These are phyloP conservation scores for Nyssa sinensis DNA, from an alignment of 148 eudicot species.

Conservation along the genomic window DNA sequence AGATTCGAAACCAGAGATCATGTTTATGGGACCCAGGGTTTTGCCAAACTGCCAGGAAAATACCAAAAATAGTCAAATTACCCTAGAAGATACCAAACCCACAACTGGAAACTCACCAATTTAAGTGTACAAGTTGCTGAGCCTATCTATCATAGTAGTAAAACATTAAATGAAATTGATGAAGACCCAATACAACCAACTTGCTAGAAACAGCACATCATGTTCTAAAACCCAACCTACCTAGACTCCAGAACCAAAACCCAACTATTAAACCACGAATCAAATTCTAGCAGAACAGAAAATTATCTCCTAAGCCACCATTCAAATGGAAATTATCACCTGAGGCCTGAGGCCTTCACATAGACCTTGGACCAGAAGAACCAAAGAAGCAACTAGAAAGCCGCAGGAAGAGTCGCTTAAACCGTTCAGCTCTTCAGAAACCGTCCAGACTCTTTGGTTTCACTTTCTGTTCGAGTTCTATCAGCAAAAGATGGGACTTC, in stretches of 20 bases:
- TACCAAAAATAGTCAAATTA: conserved; percentile 13
- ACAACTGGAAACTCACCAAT: not conserved
- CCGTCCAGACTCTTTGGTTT: not conserved
- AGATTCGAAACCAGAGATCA: not conserved
- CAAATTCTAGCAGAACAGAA: not conserved
- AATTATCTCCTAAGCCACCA: not conserved
- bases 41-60: too few species aligned
- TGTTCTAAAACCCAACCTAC: not conserved
- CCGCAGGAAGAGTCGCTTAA: not conserved
- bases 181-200: not conserved
- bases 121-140: not conserved
- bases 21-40: not conserved
- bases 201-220: not conserved
- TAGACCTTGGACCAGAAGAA: not conserved
- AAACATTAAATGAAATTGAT: not conserved
- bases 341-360: not conserved
- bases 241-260: not conserved
- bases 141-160: not conserved
- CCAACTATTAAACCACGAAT: not conserved
- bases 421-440: not conserved
- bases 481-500: conserved; percentile 17
- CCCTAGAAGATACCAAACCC: not conserved
- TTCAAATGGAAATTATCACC: not conserved
- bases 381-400: not conserved
- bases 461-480: too few species aligned